A percentile compares a stretch with the other conserved stretches of the same genome.
Conservation (phyloP, 495 filamentous ascomycete genomes). For the Neurospora sp. region DNA sequence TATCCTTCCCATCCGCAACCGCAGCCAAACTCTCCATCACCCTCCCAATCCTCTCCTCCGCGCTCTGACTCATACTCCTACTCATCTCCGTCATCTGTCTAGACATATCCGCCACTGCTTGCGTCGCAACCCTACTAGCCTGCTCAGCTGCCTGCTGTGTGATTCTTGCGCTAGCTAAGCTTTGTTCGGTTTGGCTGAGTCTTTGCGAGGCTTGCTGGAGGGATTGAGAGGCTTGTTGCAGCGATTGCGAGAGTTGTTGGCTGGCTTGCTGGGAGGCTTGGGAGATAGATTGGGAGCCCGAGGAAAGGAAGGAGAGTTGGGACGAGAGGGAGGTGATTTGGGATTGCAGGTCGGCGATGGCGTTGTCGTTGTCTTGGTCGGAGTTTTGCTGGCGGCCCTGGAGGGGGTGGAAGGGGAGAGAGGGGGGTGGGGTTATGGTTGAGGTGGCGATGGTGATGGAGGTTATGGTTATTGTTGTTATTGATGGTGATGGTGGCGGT, state of each 20-base stretch:
- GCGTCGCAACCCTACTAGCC: slow-evolving; percentile 3
- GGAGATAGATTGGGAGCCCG: slow-evolving; percentile 22
- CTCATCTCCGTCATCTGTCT: background rate
- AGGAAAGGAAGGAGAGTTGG: slow-evolving; percentile 21
- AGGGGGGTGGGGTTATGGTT: background rate
- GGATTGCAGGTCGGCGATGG: slow-evolving; percentile 25
- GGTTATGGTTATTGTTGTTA: background rate
- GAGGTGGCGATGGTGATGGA: background rate
- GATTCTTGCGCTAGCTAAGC: slow-evolving; percentile 10
- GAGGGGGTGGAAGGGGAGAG: background rate
- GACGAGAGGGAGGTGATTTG: slow-evolving; percentile 31
- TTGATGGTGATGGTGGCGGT: background rate
- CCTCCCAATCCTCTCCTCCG: background rate
- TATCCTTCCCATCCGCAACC: background rate
- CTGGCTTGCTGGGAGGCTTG: slow-evolving; percentile 28
- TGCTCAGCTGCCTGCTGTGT: slow-evolving; percentile 10
- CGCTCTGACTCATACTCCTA: background rate
- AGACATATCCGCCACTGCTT: slow-evolving; percentile 5
- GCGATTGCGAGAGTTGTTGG: slow-evolving; percentile 29
- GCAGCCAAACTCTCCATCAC: background rate
- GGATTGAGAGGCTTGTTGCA: slow-evolving; percentile 26
- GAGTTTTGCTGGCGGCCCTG: slow-evolving; percentile 8
- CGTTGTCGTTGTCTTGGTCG: slow-evolving; percentile 23
- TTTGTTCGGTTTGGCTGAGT: slow-evolving; percentile 16
- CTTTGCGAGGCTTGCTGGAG: slow-evolving; percentile 17